These are phyloP conservation scores for Silene latifolia DNA, from an alignment of 148 eudicot genomes.

Conservation along the genomic window DNA sequence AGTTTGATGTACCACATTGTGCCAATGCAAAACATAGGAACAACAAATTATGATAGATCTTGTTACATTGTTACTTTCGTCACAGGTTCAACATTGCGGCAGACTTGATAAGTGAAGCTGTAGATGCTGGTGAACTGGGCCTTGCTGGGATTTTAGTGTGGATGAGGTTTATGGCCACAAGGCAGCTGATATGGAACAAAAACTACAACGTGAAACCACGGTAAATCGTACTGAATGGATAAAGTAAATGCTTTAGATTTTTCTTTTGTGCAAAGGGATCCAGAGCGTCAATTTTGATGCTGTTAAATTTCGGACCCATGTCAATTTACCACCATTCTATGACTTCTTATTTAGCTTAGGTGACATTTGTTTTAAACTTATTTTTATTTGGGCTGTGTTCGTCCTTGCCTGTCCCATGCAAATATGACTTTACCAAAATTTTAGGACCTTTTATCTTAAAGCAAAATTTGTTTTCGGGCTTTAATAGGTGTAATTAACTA, in stretches of 20 bases:
- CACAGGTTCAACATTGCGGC: constrained; percentile 92
- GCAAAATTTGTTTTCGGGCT: too few species aligned
- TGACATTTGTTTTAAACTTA: background rate
- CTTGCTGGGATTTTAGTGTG: constrained; percentile 95
- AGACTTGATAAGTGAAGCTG: constrained; percentile 78
- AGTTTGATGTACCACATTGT: background rate
- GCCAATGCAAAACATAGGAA: background rate
- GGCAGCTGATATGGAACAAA: constrained; percentile 98
- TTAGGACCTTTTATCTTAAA: background rate
- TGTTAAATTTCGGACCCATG: background rate
- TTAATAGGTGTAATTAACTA: background rate
- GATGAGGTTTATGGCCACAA: constrained; percentile 98
- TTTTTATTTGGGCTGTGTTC: background rate
- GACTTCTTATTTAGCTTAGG: background rate
- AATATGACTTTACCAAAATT: background rate
- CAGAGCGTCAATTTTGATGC: background rate
- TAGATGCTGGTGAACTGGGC: constrained; percentile 73
- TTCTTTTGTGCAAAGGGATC: background rate
- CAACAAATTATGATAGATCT: background rate
- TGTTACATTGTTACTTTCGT: constrained; percentile 18
- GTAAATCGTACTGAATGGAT: constrained; percentile 33
- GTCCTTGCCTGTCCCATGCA: background rate
- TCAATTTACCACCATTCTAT: background rate
- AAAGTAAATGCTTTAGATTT: background rate
- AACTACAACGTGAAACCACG: constrained; percentile 97